Evolutionary conservation across 768 basidiomycete genomes (phyloP), one percentile per base, ranked within the genome.

Genomic region (Mycena galopus): DNA sequence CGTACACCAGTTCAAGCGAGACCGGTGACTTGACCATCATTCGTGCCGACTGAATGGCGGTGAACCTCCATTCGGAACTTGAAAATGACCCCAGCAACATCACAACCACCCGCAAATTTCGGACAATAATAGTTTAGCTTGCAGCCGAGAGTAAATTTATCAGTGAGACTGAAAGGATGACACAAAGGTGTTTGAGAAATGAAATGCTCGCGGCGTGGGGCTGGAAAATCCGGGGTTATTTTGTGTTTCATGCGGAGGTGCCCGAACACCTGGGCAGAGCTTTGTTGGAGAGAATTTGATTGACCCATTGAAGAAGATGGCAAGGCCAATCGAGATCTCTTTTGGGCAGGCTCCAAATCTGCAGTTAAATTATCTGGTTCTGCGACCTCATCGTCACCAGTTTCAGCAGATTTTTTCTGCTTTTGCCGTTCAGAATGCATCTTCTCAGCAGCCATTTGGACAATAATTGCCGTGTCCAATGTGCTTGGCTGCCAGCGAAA

Each of bases 371-470:
- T 55, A 2, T 25, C 23, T 23, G 59, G n/a, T 32, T 32, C 47
- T 39, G 59, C 53, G n/a, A 23, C 27, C 12, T 23, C 32, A 23
- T 47, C n/a, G 5, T 47, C 21, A n/a, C 55, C 25, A 39, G 21
- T 61, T 17, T 59, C 68, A 21, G 58, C 30, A 11, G 50, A 30
- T 37, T 62, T 25, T 39, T 58, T 63, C 42, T 56, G 50, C 17
- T 21, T 63, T 42, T 63, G 60, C 5, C 44, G 61, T 4, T 47
- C 55, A 10, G n/a, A 11, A 25, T 53, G 32, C 33, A 35, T 37
- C 23, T 35, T 27, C 30, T 44, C 39, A 4, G 63, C 69, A 7
- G 35, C 35, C 14, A 37, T 37, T 42, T 42, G 39, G 17, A 42
- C 17, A 17, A 42, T 17, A 42, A 4, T 42, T 9, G 11, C 39